phyloP scores from a whole-genome alignment of 352 stramenopile genomes.

The Globisporangium cederbergense region DNA sequence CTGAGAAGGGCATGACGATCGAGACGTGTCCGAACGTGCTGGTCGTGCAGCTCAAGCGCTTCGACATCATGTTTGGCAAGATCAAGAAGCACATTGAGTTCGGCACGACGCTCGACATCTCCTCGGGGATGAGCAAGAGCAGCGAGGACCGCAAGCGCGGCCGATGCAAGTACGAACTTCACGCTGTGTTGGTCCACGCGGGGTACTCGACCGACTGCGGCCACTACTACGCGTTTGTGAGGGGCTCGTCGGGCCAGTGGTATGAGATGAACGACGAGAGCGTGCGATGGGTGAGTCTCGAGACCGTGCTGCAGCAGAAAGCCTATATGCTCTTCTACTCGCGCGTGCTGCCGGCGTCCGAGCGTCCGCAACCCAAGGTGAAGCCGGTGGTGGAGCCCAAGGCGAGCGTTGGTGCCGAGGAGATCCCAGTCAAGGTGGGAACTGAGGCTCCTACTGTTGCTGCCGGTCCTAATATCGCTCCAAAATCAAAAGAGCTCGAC shows the following conservation, averaged over 20 bases:
- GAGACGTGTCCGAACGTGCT: conserved; percentile 80
- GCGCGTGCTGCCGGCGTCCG: conserved; percentile 46
- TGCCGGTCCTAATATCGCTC: neutral
- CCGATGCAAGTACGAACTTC: conserved; percentile 67
- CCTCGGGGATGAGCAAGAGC: conserved; percentile 48
- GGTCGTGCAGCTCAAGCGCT: conserved; percentile 90
- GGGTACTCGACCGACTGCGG: conserved; percentile 87
- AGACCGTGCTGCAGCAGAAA: conserved; percentile 84
- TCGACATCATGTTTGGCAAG: conserved; percentile 85
- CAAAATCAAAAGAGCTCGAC: conserved; percentile 40
- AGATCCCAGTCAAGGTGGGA: conserved; percentile 14
- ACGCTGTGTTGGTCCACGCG: conserved; percentile 84
- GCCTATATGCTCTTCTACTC: conserved; percentile 92
- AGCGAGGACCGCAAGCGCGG: conserved; percentile 46
- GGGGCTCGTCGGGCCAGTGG: conserved; percentile 86
- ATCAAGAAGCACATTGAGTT: conserved; percentile 89
- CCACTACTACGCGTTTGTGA: conserved; percentile 91
- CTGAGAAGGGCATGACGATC: conserved; percentile 84
- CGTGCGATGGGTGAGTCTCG: conserved; percentile 82
- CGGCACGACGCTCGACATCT: conserved; percentile 58
- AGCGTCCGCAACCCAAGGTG: conserved; percentile 34
- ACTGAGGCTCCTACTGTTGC: conserved; percentile 11
- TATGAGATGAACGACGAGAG: conserved; percentile 91
- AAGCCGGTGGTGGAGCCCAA: conserved; percentile 21
- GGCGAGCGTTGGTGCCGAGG: conserved; percentile 5